A percentile compares a stretch with the other conserved stretches of the same genome.
Evolutionary conservation across 2,329 filamentous ascomycete species (phyloP).

Genomic region (Ambrosiella cleistominuta): DNA sequence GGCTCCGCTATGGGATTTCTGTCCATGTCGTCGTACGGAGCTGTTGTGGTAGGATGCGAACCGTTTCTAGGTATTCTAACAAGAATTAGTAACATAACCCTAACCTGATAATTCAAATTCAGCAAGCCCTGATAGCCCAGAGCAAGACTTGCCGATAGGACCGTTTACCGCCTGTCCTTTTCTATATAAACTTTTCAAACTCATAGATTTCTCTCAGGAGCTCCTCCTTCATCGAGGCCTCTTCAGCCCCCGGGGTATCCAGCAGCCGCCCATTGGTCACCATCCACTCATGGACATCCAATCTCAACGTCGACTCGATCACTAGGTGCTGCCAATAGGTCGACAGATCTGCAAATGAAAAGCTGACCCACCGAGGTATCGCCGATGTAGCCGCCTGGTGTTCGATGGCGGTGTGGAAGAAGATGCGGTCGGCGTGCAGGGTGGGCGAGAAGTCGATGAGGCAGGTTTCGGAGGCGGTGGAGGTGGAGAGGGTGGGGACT

Average conservation of each 20-base stretch:
- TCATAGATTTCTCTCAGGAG: slow-evolving; percentile 2
- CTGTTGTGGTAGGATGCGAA: too few relatives aligned
- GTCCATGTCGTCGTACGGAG: too few relatives aligned
- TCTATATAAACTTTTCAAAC: slow-evolving; percentile 3
- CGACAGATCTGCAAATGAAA: slow-evolving; percentile 6
- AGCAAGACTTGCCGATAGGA: not conserved
- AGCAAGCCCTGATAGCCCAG: not conserved
- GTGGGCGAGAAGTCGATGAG: not conserved
- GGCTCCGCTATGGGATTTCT: too few relatives aligned
- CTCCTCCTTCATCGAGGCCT: slow-evolving; percentile 1
- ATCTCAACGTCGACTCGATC: slow-evolving; percentile 6
- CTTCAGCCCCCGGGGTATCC: not conserved
- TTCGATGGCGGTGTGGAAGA: slow-evolving; percentile 71
- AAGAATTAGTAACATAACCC: too few relatives aligned
- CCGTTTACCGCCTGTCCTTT: not conserved
- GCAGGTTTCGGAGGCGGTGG: not conserved
- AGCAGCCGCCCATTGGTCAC: slow-evolving; percentile 3
- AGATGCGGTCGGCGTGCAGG: slow-evolving; percentile 3
- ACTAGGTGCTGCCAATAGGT: slow-evolving; percentile 7
- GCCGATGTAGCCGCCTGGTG: slow-evolving; percentile 2
- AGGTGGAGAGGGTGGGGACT: not conserved
- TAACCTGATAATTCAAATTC: not conserved
- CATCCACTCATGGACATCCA: slow-evolving; percentile 7
- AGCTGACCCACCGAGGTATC: slow-evolving; percentile 11
- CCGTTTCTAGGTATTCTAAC: too few relatives aligned